Evolutionary conservation across 2,329 filamentous ascomycete genomes (phyloP), one percentile per base, ranked within the genome.

Genomic region (Fusarium oxysporum): DNA sequence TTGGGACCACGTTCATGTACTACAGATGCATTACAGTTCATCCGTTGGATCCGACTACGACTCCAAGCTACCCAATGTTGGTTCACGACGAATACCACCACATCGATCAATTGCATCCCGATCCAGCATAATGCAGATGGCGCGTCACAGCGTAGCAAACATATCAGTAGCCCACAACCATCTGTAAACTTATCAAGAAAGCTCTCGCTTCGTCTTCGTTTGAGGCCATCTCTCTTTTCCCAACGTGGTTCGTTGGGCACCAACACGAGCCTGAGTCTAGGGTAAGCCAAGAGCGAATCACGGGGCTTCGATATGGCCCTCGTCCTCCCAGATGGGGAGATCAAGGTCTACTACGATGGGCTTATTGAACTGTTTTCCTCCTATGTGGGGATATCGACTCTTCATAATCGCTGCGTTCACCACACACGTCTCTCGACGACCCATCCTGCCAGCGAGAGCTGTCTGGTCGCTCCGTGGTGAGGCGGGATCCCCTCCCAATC

Each of bases 341-440:
- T 95, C 90, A 35, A 97, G 78, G 79, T 97, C 93, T 17, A 97
- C 90, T n/a, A 97, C 91, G 73, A 97, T 92, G 25, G 94, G 92
- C 79, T 95, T 93, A 81, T 95, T 91, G 81, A 93, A 90, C 69
- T 82, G 86, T 80, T 91, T 93, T 21, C 89, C 89, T 4, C 85
- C 86, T 2, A 75, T 76, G 71, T 92, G 90, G 55, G 91, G 91
- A 82, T 89, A 91, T 68, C 88, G 91, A 28, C 86, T 90, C 47
- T 90, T 90, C 86, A 92, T 88, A 70, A 95, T 91, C 25, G 93
- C 91, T 33, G 93, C 93, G 82, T 97, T 97, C 74, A 96, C 88
- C 59, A 97, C 84, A 78, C 91, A 95, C 2, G 93, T 96, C 83
- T 96, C 92, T 67, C 79, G 84, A 74, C 89, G 85, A 50, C 85